These are phyloP conservation scores for Aspergillus pseudoviridinutans DNA, from an alignment of 2,329 filamentous ascomycete species.

Conservation along the genomic window DNA sequence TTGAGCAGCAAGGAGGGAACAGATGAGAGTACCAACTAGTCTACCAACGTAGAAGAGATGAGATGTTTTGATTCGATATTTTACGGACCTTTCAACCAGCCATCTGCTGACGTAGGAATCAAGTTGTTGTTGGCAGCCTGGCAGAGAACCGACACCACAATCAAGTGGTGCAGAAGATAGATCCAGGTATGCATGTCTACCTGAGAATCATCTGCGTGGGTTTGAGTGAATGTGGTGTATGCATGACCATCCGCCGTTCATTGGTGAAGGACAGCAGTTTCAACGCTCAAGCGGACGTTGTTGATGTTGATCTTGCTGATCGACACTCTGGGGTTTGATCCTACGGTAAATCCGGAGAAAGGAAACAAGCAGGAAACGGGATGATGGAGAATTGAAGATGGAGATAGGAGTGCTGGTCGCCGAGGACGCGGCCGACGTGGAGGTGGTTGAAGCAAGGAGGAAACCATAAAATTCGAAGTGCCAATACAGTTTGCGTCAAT, in stretches of 20 bases:
- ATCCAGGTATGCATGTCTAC: not conserved
- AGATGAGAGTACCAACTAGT: not conserved
- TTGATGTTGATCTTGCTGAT: not conserved
- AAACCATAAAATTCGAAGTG: not conserved
- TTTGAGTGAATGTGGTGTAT: not conserved
- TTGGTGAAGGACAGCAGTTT: not conserved
- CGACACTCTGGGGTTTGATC: not conserved
- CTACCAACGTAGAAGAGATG: not conserved
- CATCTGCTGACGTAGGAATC: not conserved
- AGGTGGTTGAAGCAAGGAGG: not conserved
- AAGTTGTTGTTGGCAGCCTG: not conserved
- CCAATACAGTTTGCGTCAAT: not conserved
- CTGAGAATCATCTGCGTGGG: constrained; percentile 30
- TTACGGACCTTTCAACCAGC: not conserved
- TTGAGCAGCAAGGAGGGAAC: not conserved
- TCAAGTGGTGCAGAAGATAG: not conserved
- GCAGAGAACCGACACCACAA: not conserved
- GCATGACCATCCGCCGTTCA: not conserved
- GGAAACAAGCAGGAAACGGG: not conserved
- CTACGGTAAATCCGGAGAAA: not conserved
- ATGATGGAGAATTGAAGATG: too few relatives aligned
- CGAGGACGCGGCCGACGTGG: not conserved
- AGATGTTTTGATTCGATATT: too few relatives aligned
- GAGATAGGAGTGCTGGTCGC: not conserved
- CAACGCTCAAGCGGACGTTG: not conserved